Conservation (phyloP, 345 rosid species). For the Salix dunnii region DNA sequence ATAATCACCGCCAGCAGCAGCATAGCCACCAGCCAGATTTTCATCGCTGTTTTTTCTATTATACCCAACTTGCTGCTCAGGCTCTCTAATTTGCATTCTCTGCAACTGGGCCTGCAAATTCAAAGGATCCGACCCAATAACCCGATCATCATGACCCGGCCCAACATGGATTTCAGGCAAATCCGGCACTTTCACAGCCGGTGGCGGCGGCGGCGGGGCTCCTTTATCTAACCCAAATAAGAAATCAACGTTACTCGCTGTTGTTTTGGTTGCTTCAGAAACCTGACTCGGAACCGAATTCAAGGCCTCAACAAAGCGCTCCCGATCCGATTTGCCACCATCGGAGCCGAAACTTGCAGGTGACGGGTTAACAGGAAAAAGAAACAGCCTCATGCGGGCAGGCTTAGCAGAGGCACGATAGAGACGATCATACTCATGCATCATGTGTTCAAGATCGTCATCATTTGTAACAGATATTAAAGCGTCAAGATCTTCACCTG, state of each 20-base stretch:
- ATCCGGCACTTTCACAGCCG: constrained; percentile 30
- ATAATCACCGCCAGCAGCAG: constrained; percentile 38
- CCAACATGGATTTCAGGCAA: constrained; percentile 25
- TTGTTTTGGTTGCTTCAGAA: constrained; percentile 23
- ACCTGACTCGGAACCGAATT: constrained; percentile 48
- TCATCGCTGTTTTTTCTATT: constrained; percentile 46
- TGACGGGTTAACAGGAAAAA: constrained; percentile 48
- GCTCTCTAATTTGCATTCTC: constrained; percentile 69
- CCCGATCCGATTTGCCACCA: constrained; percentile 62
- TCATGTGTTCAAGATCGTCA: constrained; percentile 90
- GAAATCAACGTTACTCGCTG: constrained; percentile 56
- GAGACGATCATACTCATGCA: constrained; percentile 89
- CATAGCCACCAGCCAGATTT: constrained; percentile 33
- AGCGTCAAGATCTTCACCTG: constrained; percentile 94
- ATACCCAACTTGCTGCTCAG: constrained; percentile 36
- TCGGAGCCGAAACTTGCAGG: constrained; percentile 50
- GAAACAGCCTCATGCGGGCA: constrained; percentile 78
- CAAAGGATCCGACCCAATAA: constrained; percentile 43
- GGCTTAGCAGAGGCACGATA: constrained; percentile 65
- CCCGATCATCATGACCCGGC: constrained; percentile 32
- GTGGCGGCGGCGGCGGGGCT: constrained; percentile 15
- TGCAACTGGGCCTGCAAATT: constrained; percentile 58
- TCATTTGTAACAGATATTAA: constrained; percentile 89
- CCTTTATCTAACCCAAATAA: constrained; percentile 73
- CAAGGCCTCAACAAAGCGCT: constrained; percentile 68